Evolutionary conservation across 1,284 basidiomycete species (phyloP).

Genomic region (Moesziomyces globuligerus): DNA sequence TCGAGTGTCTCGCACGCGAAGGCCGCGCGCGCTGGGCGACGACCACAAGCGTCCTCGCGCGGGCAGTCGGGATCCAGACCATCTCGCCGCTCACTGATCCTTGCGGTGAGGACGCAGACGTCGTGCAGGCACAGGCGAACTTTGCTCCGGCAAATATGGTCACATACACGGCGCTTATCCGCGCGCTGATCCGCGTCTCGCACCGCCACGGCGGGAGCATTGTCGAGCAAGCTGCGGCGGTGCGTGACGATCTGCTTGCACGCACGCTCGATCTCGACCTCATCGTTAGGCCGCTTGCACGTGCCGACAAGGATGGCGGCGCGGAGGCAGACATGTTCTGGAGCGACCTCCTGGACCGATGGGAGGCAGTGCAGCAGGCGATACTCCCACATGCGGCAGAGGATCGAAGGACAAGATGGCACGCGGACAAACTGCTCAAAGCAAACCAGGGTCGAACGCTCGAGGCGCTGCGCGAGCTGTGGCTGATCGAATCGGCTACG

Average conservation of each 20-base stretch:
- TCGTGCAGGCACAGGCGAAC: not conserved
- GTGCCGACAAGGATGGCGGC: constrained; percentile 4
- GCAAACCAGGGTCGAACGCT: constrained; percentile 14
- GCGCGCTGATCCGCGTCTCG: constrained; percentile 21
- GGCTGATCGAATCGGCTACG: constrained; percentile 14
- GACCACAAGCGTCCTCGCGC: constrained; percentile 16
- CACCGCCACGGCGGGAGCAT: constrained; percentile 19
- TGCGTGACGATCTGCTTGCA: constrained; percentile 37
- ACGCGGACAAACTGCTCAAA: constrained; percentile 6
- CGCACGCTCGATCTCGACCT: constrained; percentile 26
- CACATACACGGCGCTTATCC: constrained; percentile 40
- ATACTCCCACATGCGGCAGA: not conserved
- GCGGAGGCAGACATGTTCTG: constrained; percentile 13
- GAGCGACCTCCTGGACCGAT: constrained; percentile 17
- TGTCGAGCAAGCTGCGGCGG: constrained; percentile 15
- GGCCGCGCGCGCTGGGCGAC: constrained; percentile 18
- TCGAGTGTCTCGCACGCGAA: constrained; percentile 37
- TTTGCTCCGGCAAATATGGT: constrained; percentile 28
- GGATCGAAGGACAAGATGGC: constrained; percentile 18
- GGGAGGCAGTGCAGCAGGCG: constrained; percentile 19
- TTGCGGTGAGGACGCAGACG: not conserved
- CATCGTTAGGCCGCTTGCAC: not conserved
- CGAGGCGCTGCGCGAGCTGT: constrained; percentile 30
- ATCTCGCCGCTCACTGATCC: not conserved
- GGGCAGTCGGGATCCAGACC: constrained; percentile 34